Base-by-base conservation (phyloP, 257 asterid species). In the Solanum sparsipilum region DNA sequence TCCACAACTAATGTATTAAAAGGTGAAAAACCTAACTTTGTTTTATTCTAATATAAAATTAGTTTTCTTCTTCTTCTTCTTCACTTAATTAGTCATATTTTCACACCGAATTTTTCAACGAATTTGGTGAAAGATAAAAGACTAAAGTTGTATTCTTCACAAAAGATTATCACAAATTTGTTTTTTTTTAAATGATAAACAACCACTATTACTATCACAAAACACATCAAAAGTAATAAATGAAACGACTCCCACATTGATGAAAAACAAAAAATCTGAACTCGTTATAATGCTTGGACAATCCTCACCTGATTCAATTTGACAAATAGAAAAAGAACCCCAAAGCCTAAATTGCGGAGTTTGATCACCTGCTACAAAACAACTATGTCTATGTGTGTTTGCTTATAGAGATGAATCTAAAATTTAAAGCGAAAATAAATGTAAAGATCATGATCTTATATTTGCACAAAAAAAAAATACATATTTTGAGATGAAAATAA, bases 31-130 rank as follows among this genome's bases (percentile, higher is more conserved):
- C 89, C 91, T 89, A 86, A 76, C 92, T 90, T 78, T 60, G 34
- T 90, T 87, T 78, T 90, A 81, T 58, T 79, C 32, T 48, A 36
- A 79, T 63, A 63, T 63, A 65, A 86, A 65, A 18, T 1, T 63
- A 16, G 18, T 83, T 63, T 6, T 63, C 5, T 67, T 58, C 4
- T 38, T 27, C n/a, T 60, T 68, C 36, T 68, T 68, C 34, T 67
- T 27, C 34, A 68, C 21, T 27, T 56, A 6, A 11, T 65, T 56
- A 84, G 94, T 91, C 95, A 39, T 90, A 87, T 82, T 91, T 93
- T 91, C 94, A 92, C 94, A 91, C 93, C 56, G 2, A 41, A 68
- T 83, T 90, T 88, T 90, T 89, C 95, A 92, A 93, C 39, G 89
- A 88, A 82, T 86, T 88, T 88, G 90, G 88, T 88, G 35, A 85